phyloP scores from a whole-genome alignment of 805 yeast species.

The Ogataea minuta region DNA sequence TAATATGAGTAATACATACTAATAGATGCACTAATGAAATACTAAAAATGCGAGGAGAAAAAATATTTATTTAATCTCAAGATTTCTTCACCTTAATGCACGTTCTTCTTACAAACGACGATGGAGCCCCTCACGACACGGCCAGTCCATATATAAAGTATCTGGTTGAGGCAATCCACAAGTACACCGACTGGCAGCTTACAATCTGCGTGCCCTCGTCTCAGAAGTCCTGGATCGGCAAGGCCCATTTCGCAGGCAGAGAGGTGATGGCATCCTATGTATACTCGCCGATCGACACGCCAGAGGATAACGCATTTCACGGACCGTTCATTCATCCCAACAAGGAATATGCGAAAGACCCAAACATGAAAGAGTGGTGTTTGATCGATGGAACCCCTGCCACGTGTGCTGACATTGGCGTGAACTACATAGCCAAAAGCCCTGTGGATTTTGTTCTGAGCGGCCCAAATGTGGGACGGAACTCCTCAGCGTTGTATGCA shows the following conservation, averaged over 20 bases:
- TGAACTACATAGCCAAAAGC: conserved; percentile 60
- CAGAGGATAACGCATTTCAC: conserved; percentile 50
- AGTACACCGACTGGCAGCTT: conserved; percentile 77
- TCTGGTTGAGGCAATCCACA: conserved; percentile 65
- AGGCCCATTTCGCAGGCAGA: conserved; percentile 88
- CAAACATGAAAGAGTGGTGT: conserved; percentile 71
- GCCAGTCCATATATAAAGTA: conserved; percentile 84
- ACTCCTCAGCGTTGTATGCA: conserved; percentile 83
- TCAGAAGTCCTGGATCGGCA: conserved; percentile 93
- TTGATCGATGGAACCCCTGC: conserved; percentile 94
- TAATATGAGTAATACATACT: background rate
- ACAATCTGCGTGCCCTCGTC: conserved; percentile 85
- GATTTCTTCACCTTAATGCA: conserved; percentile 9
- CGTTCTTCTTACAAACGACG: conserved; percentile 76
- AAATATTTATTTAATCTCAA: conserved; percentile 2
- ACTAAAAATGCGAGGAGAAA: conserved; percentile 1
- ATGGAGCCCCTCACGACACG: conserved; percentile 83
- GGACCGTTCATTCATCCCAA: conserved; percentile 69
- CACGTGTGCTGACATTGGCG: conserved; percentile 87
- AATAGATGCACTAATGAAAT: conserved; percentile 5
- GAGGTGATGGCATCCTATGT: conserved; percentile 59
- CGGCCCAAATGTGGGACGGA: conserved; percentile 96
- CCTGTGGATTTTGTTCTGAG: conserved; percentile 84
- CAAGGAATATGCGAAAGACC: conserved; percentile 35
- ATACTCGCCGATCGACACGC: conserved; percentile 49